These are phyloP conservation scores for Cystobasidium sp. DNA, from an alignment of 1,284 basidiomycete species.

Conservation along the genomic window DNA sequence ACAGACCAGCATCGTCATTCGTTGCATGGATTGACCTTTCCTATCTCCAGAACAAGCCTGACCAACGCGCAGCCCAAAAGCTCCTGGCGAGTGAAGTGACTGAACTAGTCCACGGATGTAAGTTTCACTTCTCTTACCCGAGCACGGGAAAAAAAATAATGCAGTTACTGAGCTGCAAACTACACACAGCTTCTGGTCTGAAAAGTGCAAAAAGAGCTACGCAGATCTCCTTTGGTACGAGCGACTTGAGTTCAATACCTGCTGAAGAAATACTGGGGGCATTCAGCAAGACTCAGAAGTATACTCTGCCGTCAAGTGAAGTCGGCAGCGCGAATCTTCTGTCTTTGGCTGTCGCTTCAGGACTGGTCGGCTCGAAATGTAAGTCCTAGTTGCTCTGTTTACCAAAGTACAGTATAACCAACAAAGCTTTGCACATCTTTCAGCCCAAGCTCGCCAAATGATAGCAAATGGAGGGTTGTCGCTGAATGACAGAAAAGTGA, in stretches of 20 bases:
- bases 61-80: slow-evolving; percentile 72
- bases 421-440: background rate
- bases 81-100: slow-evolving; percentile 84
- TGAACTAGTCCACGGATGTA: slow-evolving; percentile 80
- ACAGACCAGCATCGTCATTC: background rate
- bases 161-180: background rate
- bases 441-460: slow-evolving; percentile 42
- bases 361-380: slow-evolving; percentile 25
- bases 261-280: slow-evolving; percentile 30
- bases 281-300: slow-evolving; percentile 18
- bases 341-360: background rate
- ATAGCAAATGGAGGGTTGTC: slow-evolving; percentile 19
- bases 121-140: slow-evolving; percentile 50
- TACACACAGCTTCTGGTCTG: slow-evolving; percentile 17
- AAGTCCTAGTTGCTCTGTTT: background rate
- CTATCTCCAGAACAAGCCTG: slow-evolving; percentile 58
- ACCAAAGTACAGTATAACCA: background rate
- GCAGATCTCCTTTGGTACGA: slow-evolving; percentile 26
- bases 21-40: slow-evolving; percentile 55
- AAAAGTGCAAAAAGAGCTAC: slow-evolving; percentile 32
- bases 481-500: slow-evolving; percentile 36
- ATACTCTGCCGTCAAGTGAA: background rate
- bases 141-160: background rate
- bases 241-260: background rate
- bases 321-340: background rate